Evolutionary conservation across 2,329 filamentous ascomycete species (phyloP).

Genomic region (Setomelanomma holmii): DNA sequence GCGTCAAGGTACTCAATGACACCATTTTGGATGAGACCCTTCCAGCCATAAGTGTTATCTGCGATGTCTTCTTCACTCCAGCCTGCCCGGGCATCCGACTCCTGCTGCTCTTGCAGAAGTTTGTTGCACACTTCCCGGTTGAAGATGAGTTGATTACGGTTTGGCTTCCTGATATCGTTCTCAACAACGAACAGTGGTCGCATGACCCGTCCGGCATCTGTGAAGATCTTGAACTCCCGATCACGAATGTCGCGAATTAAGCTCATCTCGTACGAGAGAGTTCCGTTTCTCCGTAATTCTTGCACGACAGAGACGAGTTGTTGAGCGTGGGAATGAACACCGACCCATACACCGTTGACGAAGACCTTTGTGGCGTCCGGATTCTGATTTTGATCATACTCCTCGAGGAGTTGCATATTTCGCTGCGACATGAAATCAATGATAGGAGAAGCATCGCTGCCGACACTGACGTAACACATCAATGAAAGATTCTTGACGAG

Average conservation of each 20-base stretch:
- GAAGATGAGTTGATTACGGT: constrained; percentile 79
- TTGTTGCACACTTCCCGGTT: constrained; percentile 79
- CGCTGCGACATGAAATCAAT: constrained; percentile 94
- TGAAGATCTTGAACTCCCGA: constrained; percentile 98
- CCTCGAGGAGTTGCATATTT: constrained; percentile 95
- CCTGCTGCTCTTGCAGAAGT: constrained; percentile 75
- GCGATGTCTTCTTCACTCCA: constrained; percentile 66
- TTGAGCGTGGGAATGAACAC: constrained; percentile 87
- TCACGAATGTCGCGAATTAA: constrained; percentile 96
- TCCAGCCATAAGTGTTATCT: constrained; percentile 79
- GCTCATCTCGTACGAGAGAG: constrained; percentile 90
- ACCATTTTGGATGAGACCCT: constrained; percentile 81
- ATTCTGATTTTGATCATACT: constrained; percentile 73
- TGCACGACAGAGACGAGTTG: constrained; percentile 82
- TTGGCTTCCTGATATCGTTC: constrained; percentile 76
- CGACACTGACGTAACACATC: constrained; percentile 98
- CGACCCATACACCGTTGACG: constrained; percentile 97
- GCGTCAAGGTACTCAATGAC: constrained; percentile 96
- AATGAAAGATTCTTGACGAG: constrained; percentile 96
- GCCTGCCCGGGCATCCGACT: constrained; percentile 63
- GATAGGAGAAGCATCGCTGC: constrained; percentile 87
- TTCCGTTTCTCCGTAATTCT: constrained; percentile 77
- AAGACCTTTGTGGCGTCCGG: constrained; percentile 97
- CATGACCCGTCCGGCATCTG: constrained; percentile 93
- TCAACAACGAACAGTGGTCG: constrained; percentile 93